A percentile compares a stretch with the other conserved stretches of the same genome.
Conservation (phyloP, 1,139 yeast genomes). For the Kluyveromyces sp. region DNA sequence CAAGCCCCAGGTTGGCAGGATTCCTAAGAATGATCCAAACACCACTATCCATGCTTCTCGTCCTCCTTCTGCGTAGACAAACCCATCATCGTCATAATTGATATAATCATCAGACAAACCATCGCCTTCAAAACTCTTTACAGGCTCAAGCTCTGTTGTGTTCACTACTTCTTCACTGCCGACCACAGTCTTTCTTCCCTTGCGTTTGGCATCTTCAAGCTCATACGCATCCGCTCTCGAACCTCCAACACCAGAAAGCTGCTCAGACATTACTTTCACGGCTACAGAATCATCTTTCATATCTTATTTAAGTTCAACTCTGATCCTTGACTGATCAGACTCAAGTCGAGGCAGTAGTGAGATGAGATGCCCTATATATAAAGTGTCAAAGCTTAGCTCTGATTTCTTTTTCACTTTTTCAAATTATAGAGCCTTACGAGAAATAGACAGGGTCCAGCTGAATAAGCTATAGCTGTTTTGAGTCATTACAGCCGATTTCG, state of each 20-base stretch:
- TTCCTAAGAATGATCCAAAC: constrained; percentile 53
- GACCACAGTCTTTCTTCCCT: background rate
- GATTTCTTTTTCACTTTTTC: no score
- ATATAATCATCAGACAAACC: background rate
- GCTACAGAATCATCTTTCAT: background rate
- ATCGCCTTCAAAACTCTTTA: constrained; percentile 2
- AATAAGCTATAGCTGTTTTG: no score
- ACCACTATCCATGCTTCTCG: constrained; percentile 50
- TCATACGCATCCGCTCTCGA: background rate
- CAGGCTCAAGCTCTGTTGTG: background rate
- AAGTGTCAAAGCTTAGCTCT: no score
- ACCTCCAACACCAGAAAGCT: background rate
- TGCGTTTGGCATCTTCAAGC: background rate
- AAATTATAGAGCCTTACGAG: no score
- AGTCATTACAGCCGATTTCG: no score
- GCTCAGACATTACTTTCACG: background rate
- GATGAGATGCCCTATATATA: background rate
- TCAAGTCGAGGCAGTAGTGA: no score
- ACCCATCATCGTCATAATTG: constrained; percentile 14
- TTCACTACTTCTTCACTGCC: background rate
- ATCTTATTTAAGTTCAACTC: background rate
- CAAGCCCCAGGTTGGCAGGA: constrained; percentile 55
- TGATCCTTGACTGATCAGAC: no score
- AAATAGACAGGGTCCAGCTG: background rate
- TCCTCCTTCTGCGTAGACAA: constrained; percentile 56